Base-by-base conservation (phyloP, 228 moss, liverwort and hornwort species). In the Sphagnum magellanicum region DNA sequence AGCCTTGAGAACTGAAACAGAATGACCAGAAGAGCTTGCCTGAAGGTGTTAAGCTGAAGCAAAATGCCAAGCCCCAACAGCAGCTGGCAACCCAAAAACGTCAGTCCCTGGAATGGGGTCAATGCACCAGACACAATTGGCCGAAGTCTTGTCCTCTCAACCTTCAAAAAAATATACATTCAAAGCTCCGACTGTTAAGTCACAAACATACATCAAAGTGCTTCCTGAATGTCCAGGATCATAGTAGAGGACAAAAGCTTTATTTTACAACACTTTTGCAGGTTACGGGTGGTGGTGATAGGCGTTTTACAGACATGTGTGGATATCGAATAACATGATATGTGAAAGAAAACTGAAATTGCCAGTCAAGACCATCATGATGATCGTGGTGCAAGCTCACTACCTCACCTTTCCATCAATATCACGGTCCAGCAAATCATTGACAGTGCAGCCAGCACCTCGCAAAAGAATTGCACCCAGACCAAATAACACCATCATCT, bases 361-460 rank as follows among this genome's bases (percentile, higher is more conserved):
- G 32, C 32, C 32, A 32, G 32, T 58, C 10, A 14, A 58, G 58
- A 58, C 58, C 4, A 58, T 50, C 50, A 68, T 52, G 51, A 68
- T 50, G 67, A 50, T 5, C 10, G n/a, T 10, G 50, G 46, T 13
- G 53, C 48, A 14, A 14, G 14, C 58, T 14, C 58, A 58, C 14
- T 9, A 58, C 10, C 76, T 78, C 73, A 93, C 94, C 98, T 85
- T 86, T 59, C 74, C 78, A 77, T 98, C 94, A 52, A 98, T 92
- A 67, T 94, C 92, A n/a, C 94, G 87, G 72, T 98, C 94, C 79
- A 85, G 74, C 63, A 98, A 83, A 79, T 98, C 98, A 73, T 98
- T 98, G 52, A 98, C 83, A 72, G 94, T 98, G 79, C 94, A 98
- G 51, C 98, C 98, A 50, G 98, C 98, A n/a, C 98, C 94, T 62